Evolutionary conservation across 2,329 filamentous ascomycete genomes (phyloP), one percentile per base, ranked within the genome.

Genomic region (Remersonia thermophila): DNA sequence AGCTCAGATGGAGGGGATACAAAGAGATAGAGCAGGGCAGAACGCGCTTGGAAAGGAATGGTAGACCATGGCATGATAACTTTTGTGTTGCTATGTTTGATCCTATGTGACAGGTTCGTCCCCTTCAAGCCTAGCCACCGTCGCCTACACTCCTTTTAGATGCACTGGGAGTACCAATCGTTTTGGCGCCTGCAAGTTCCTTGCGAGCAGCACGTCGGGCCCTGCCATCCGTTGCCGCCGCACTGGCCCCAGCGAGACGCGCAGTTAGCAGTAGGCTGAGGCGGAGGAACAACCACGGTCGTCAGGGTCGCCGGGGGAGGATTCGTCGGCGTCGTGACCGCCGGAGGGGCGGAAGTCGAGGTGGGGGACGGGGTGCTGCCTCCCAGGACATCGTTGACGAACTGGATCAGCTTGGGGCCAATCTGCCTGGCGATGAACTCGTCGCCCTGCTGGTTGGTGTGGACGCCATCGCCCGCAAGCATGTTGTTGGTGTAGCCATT

Each of bases 391-490:
- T 39, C 38, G 10, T 35, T 39, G 36, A 43, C 33, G n/a, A 38
- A 35, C 27, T 36, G 33, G 1, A 41, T 15, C 33, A 43, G 33
- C 36, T 41, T 38, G 13, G 56, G 51, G 4, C 49, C 51, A 30
- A 61, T 25, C 23, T 50, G 40, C n/a, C 47, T 41, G 1, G 54
- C 56, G 29, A 60, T 55, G 29, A 56, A 46, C 31, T 51, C 49
- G 31, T 60, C 57, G 2, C 58, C 58, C 18, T 49, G 49, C 0
- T 48, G 47, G 38, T 62, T 61, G 3, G 60, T 58, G 39, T 64
- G 59, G 7, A 65, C 54, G 10, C 58, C 60, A 40, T 64, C 62
- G 4, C 52, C 26, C 23, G n/a, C 43, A 28, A 60, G 43, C 41
- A 56, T 54, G 5, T 39, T 41, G 13, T 46, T 54, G 7, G 55